phyloP scores from a whole-genome alignment of 2,329 filamentous ascomycete genomes.

The Tothia fuscella region DNA sequence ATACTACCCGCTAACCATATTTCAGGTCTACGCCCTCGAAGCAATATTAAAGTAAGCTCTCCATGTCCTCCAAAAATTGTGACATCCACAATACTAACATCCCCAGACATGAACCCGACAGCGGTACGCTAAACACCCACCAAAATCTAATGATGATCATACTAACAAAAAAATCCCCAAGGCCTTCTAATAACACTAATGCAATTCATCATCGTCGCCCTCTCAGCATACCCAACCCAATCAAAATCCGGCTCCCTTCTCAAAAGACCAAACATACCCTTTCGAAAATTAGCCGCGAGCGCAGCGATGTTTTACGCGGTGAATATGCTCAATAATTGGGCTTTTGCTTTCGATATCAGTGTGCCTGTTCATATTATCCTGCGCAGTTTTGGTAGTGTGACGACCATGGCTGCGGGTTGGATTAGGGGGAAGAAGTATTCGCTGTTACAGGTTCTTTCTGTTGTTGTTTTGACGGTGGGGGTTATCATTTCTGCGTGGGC shows the following conservation, averaged over 20 bases:
- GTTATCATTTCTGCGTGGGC: constrained; percentile 83
- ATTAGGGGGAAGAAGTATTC: constrained; percentile 79
- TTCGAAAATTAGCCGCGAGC: constrained; percentile 76
- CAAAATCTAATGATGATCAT: not conserved
- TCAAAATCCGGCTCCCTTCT: constrained; percentile 49
- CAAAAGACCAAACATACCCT: constrained; percentile 64
- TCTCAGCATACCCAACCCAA: constrained; percentile 38
- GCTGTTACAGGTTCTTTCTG: constrained; percentile 65
- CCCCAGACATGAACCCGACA: constrained; percentile 64
- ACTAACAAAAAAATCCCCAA: too few relatives aligned
- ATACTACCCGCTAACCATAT: constrained; percentile 15
- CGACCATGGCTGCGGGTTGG: constrained; percentile 85
- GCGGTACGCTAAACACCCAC: constrained; percentile 43
- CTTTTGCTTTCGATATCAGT: constrained; percentile 92
- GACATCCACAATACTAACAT: constrained; percentile 16
- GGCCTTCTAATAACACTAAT: constrained; percentile 50
- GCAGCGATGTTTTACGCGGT: constrained; percentile 86
- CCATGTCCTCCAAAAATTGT: constrained; percentile 10
- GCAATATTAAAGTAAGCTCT: constrained; percentile 76
- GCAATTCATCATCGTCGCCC: constrained; percentile 50
- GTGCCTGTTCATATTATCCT: constrained; percentile 96
- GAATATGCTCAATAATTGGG: constrained; percentile 94
- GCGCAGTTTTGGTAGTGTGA: constrained; percentile 87
- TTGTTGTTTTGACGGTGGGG: constrained; percentile 71
- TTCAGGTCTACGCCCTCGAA: constrained; percentile 85